These are phyloP conservation scores for Leccinum variicolor DNA, from an alignment of 768 basidiomycete genomes.

Conservation along the genomic window DNA sequence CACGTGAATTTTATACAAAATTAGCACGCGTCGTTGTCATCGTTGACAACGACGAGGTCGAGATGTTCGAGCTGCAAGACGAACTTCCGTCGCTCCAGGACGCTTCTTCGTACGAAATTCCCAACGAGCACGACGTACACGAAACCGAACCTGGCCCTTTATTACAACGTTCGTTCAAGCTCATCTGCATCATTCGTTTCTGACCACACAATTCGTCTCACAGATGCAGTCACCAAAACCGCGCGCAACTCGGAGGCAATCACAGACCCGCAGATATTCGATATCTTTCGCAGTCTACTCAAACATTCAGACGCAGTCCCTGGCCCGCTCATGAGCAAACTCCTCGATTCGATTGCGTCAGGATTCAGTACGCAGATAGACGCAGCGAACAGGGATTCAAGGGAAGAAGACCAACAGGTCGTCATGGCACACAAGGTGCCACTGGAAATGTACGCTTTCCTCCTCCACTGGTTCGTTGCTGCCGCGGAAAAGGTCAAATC, in stretches of 20 bases:
- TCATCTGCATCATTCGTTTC: not conserved
- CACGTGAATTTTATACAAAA: conserved; percentile 24
- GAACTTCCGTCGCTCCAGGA: conserved; percentile 68
- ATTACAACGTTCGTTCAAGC: conserved; percentile 50
- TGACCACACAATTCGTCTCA: conserved; percentile 8
- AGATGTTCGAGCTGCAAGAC: conserved; percentile 74
- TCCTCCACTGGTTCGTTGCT: conserved; percentile 87
- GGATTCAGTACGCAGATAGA: conserved; percentile 74
- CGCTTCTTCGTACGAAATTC: conserved; percentile 58
- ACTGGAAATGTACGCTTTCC: conserved; percentile 89
- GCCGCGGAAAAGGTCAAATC: conserved; percentile 76
- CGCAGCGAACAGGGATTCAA: conserved; percentile 62
- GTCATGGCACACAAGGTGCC: conserved; percentile 63
- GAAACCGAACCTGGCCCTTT: conserved; percentile 52
- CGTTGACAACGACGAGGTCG: conserved; percentile 4
- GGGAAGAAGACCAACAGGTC: conserved; percentile 62
- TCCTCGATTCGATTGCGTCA: conserved; percentile 83
- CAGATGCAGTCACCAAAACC: conserved; percentile 79
- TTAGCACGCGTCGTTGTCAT: conserved; percentile 6
- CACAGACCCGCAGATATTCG: conserved; percentile 64
- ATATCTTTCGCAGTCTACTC: conserved; percentile 77
- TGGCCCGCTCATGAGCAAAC: conserved; percentile 70
- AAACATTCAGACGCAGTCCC: conserved; percentile 67
- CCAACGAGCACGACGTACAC: conserved; percentile 62
- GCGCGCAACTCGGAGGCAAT: conserved; percentile 76